These are phyloP conservation scores for Parathielavia appendiculata DNA, from an alignment of 495 filamentous ascomycete species.

Conservation along the genomic window DNA sequence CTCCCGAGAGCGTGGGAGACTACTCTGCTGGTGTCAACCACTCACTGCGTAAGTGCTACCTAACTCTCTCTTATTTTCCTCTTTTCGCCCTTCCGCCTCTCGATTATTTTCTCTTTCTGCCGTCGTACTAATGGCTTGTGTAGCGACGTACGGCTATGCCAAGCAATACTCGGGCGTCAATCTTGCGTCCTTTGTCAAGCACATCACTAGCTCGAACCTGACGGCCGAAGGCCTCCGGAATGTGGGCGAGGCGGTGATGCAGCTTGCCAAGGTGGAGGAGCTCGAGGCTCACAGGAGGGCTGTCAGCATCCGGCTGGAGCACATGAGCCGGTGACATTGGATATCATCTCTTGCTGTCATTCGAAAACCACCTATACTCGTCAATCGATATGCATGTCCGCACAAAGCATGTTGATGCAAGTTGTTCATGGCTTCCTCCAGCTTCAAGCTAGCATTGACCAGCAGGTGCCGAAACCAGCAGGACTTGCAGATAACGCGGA, in stretches of 20 bases:
- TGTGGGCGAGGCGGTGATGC: conserved; percentile 86
- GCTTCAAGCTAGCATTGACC: too few relatives aligned
- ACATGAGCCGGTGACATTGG: conserved; percentile 44
- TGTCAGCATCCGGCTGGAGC: conserved; percentile 76
- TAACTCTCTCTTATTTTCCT: background rate
- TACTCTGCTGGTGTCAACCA: conserved; percentile 98
- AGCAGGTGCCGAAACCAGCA: too few relatives aligned
- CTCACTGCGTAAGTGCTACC: conserved; percentile 73
- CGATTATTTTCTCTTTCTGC: background rate
- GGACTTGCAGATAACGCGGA: too few relatives aligned
- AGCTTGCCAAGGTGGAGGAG: conserved; percentile 87
- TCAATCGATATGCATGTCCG: background rate
- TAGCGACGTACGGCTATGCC: conserved; percentile 94
- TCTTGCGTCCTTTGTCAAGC: conserved; percentile 89
- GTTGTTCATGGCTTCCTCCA: too few relatives aligned
- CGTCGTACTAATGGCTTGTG: conserved; percentile 14
- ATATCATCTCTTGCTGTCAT: background rate
- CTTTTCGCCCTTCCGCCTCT: too few relatives aligned
- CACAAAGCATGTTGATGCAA: background rate
- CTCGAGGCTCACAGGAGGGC: conserved; percentile 91
- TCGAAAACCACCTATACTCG: background rate
- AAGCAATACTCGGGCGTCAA: conserved; percentile 98
- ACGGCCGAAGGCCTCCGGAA: conserved; percentile 77
- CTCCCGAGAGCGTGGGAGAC: conserved; percentile 93
- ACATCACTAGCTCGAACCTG: conserved; percentile 88